phyloP scores from a whole-genome alignment of 495 filamentous ascomycete genomes.

The Daldinia grandis region DNA sequence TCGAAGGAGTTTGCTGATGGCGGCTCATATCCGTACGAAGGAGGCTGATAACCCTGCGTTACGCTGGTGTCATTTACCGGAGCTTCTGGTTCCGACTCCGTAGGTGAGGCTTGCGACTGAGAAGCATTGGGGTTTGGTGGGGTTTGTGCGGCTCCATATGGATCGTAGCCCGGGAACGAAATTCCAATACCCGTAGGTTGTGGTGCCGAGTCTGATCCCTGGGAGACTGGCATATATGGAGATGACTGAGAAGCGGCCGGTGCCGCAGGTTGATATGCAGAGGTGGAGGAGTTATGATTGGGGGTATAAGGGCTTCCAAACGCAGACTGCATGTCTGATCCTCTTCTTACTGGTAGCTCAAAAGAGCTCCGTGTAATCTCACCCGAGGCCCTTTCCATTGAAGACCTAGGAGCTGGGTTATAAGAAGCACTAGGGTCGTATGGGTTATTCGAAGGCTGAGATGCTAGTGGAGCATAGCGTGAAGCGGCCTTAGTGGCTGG shows the following conservation, averaged over 20 bases:
- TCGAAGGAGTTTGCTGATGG: conserved; percentile 49
- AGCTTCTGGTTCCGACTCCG: conserved; percentile 14
- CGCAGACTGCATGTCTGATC: conserved; percentile 53
- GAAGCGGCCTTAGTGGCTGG: conserved; percentile 46
- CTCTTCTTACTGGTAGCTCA: conserved; percentile 51
- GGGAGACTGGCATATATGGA: conserved; percentile 38
- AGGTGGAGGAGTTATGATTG: conserved; percentile 31
- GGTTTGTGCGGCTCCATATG: conserved; percentile 29
- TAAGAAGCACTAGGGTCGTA: conserved; percentile 54
- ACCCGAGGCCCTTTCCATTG: conserved; percentile 55
- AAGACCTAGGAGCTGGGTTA: conserved; percentile 49
- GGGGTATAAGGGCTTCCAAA: conserved; percentile 48
- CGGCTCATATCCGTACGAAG: conserved; percentile 55
- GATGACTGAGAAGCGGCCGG: conserved; percentile 33
- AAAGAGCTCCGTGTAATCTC: conserved; percentile 54
- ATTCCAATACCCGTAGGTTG: conserved; percentile 33
- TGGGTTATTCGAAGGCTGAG: conserved; percentile 43
- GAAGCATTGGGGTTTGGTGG: conserved; percentile 22
- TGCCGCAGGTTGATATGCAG: conserved; percentile 45
- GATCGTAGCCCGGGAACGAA: conserved; percentile 44
- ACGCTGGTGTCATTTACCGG: conserved; percentile 10
- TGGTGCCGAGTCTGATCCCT: conserved; percentile 31
- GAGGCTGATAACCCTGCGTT: conserved; percentile 48
- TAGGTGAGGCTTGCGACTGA: conserved; percentile 16
- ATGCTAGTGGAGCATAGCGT: conserved; percentile 46